Evolutionary conservation across 2,329 filamentous ascomycete species (phyloP).

Genomic region (Penicillium glabrum): DNA sequence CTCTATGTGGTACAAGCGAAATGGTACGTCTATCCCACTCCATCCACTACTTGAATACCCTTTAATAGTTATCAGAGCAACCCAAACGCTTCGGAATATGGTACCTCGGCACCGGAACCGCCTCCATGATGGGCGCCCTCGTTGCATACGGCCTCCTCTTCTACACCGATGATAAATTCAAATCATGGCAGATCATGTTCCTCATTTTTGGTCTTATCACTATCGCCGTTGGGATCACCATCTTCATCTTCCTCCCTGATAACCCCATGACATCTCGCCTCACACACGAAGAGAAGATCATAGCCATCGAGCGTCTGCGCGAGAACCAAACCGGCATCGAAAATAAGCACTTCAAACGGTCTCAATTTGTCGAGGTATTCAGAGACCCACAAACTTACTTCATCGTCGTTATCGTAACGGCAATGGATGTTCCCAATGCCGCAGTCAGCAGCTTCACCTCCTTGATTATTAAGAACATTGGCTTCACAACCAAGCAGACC

Average conservation of each 20-base stretch:
- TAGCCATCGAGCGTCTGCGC: constrained; percentile 42
- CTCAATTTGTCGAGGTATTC: constrained; percentile 49
- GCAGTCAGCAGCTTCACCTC: constrained; percentile 45
- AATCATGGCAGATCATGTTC: constrained; percentile 53
- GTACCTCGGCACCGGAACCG: constrained; percentile 60
- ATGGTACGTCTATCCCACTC: constrained; percentile 17
- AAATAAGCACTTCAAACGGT: constrained; percentile 50
- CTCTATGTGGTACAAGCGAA: constrained; percentile 55
- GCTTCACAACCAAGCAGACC: constrained; percentile 44
- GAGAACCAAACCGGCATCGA: constrained; percentile 53
- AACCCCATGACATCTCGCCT: constrained; percentile 43
- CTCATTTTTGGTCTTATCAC: constrained; percentile 48
- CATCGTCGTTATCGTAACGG: constrained; percentile 35
- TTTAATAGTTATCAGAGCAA: constrained; percentile 48
- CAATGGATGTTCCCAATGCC: constrained; percentile 42
- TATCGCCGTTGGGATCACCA: constrained; percentile 37
- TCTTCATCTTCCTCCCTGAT: constrained; percentile 42
- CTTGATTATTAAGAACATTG: constrained; percentile 43
- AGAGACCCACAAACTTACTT: constrained; percentile 46
- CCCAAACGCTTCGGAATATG: constrained; percentile 59
- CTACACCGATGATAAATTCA: constrained; percentile 42
- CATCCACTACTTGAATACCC: not conserved
- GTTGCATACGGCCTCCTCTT: constrained; percentile 58
- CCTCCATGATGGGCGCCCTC: constrained; percentile 55
- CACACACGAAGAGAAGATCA: constrained; percentile 38